Evolutionary conservation across 2,329 filamentous ascomycete species (phyloP).

Genomic region (Neurospora sp.): DNA sequence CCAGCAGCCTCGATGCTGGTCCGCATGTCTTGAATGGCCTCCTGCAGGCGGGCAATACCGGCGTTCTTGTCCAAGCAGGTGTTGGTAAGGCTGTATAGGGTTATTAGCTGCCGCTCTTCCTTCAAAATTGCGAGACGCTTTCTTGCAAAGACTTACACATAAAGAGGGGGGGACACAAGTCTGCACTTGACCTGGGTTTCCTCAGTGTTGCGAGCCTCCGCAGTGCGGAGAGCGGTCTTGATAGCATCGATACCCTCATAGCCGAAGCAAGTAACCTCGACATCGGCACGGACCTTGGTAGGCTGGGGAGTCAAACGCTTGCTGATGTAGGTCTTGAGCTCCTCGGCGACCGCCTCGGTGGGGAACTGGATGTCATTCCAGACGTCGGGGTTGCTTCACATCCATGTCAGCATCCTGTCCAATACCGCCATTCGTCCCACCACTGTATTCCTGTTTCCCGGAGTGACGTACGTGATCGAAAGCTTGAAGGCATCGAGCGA

Average conservation of each 20-base stretch:
- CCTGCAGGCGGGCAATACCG: slow-evolving; percentile 76
- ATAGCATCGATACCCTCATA: slow-evolving; percentile 99
- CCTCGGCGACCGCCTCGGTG: slow-evolving; percentile 73
- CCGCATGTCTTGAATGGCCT: slow-evolving; percentile 81
- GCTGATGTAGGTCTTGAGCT: slow-evolving; percentile 89
- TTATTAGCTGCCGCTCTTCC: not conserved
- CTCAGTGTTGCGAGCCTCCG: slow-evolving; percentile 83
- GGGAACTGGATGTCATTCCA: slow-evolving; percentile 92
- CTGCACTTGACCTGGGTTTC: slow-evolving; percentile 97
- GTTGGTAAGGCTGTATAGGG: slow-evolving; percentile 55
- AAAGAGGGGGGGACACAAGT: slow-evolving; percentile 93
- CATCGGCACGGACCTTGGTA: slow-evolving; percentile 97
- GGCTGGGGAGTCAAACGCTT: slow-evolving; percentile 96
- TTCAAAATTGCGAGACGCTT: not conserved
- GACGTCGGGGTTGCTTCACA: slow-evolving; percentile 76
- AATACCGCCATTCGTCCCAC: not conserved
- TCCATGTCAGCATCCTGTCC: slow-evolving; percentile 1
- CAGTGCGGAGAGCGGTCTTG: slow-evolving; percentile 82
- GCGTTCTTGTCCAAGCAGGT: slow-evolving; percentile 88
- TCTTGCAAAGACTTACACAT: slow-evolving; percentile 45
- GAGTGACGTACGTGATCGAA: slow-evolving; percentile 70
- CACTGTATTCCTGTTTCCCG: not conserved
- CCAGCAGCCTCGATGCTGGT: slow-evolving; percentile 68
- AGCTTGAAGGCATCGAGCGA: slow-evolving; percentile 98
- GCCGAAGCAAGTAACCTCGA: slow-evolving; percentile 89